Conservation (phyloP, 1,284 basidiomycete species). For the Taiwanofungus camphoratus region DNA sequence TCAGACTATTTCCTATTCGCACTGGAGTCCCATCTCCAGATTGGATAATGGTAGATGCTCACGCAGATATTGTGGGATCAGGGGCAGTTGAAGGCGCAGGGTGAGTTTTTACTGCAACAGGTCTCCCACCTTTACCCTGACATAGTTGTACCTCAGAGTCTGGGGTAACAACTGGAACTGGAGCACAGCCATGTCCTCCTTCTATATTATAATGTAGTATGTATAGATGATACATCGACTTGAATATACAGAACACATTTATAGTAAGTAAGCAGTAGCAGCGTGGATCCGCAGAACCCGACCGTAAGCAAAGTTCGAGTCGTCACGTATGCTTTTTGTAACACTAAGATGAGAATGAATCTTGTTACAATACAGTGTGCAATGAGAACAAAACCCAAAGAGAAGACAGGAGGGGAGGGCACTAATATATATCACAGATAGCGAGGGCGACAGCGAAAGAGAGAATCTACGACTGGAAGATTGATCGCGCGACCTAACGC, state of each 20-base stretch:
- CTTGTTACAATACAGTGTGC: slow-evolving; percentile 78
- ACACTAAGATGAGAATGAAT: slow-evolving; percentile 44
- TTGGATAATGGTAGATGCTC: slow-evolving; percentile 59
- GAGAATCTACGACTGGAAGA: slow-evolving; percentile 64
- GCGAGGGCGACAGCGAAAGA: slow-evolving; percentile 45
- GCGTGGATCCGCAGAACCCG: slow-evolving; percentile 31
- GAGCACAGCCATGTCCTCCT: slow-evolving; percentile 49
- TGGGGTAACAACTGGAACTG: slow-evolving; percentile 52
- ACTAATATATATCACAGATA: slow-evolving; percentile 59
- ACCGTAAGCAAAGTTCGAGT: slow-evolving; percentile 45
- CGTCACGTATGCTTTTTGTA: slow-evolving; percentile 39
- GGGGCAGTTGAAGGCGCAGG: slow-evolving; percentile 72
- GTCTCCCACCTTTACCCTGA: background rate
- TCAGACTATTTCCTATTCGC: slow-evolving; percentile 72
- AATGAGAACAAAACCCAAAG: slow-evolving; percentile 32
- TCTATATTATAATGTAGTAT: slow-evolving; percentile 35
- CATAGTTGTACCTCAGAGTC: slow-evolving; percentile 21
- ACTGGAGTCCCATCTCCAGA: slow-evolving; percentile 73
- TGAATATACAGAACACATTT: slow-evolving; percentile 34
- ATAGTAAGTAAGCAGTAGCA: slow-evolving; percentile 30
- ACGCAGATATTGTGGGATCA: slow-evolving; percentile 51
- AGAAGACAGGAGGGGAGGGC: slow-evolving; percentile 28
- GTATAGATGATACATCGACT: slow-evolving; percentile 30
- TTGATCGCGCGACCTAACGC: slow-evolving; percentile 61
- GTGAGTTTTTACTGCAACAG: slow-evolving; percentile 34